Evolutionary conservation across 73 alveolate genomes (phyloP), one percentile per base, ranked within the genome.

Genomic region (Effrenium voratum): DNA sequence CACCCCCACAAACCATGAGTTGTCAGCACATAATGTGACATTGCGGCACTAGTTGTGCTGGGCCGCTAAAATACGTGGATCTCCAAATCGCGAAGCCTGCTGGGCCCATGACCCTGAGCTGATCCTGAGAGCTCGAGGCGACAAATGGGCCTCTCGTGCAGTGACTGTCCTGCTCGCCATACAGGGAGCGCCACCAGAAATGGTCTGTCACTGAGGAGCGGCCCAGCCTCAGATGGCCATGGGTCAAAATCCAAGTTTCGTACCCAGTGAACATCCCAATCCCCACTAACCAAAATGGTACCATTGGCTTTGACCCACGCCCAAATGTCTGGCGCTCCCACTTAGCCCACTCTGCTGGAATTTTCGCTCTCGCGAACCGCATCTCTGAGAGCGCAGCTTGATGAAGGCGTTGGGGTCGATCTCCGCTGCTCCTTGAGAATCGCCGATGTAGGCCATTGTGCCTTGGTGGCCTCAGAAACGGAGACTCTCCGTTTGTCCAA

Each of bases 381-480:
- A n/a, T n/a, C n/a, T n/a, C n/a, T n/a, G n/a, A n/a, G n/a, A n/a
- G 76, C 15, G 36, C 60, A 38, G 63, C 86, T 90, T 90, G 87
- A 90, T 66, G 97, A 90, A 70, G 45, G 87, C 97, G n/a, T 90
- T 90, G 76, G 97, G 97, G 44, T 68, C 84, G 50, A 90, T 63
- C 97, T 90, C 97, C 10, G 97, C 86, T 6, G 97, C 97, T 22
- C 87, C 97, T 75, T 66, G 52, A 6, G 86, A 90, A 70, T 90
- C 97, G 46, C 97, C 97, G 52, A 90, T 90, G 97, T 90, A 90
- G 84, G 97, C 97, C 97, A 90, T 90, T 70, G 87, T 90, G 87
- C 97, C 97, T 87, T 90, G 97, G 44, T 90, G 97, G 36, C 94
- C 94, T 86, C 52, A n/a, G 45, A n/a, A 26, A 28, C 84, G 40